phyloP scores from a whole-genome alignment of 2,329 filamentous ascomycete species.

The Penicillium sp. region DNA sequence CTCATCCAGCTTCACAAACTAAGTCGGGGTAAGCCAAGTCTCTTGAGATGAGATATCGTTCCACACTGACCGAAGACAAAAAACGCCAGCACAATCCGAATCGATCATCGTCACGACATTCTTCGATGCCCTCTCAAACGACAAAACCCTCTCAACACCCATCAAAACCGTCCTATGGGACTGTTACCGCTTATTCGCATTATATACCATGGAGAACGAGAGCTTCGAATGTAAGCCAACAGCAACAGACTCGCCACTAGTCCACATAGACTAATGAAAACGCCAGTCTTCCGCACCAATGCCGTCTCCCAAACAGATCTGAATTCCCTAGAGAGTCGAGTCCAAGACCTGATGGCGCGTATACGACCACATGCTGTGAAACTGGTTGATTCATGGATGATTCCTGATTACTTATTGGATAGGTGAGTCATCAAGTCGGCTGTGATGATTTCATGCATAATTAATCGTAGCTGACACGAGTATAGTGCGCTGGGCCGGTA shows the following conservation, averaged over 20 bases:
- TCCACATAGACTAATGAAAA: not conserved
- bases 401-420: slow-evolving; percentile 53
- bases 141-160: slow-evolving; percentile 26
- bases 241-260: rapidly evolving
- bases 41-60: not conserved
- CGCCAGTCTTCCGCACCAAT: slow-evolving; percentile 42
- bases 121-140: slow-evolving; percentile 37
- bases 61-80: not conserved
- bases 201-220: slow-evolving; percentile 48
- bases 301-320: slow-evolving; percentile 44
- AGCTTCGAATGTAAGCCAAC: slow-evolving; percentile 25
- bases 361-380: slow-evolving; percentile 52
- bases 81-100: slow-evolving; percentile 45
- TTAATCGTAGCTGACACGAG: not conserved
- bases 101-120: slow-evolving; percentile 50
- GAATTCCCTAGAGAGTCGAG: slow-evolving; percentile 38
- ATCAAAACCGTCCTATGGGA: slow-evolving; percentile 35
- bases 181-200: slow-evolving; percentile 49
- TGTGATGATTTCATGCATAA: not conserved
- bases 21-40: slow-evolving; percentile 20
- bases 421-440: slow-evolving; percentile 20
- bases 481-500: slow-evolving; percentile 49
- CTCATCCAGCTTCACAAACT: slow-evolving; percentile 32
- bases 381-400: slow-evolving; percentile 52
- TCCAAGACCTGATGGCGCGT: slow-evolving; percentile 48